phyloP scores from a whole-genome alignment of 1,284 basidiomycete species.

The Schizopora paradoxa region DNA sequence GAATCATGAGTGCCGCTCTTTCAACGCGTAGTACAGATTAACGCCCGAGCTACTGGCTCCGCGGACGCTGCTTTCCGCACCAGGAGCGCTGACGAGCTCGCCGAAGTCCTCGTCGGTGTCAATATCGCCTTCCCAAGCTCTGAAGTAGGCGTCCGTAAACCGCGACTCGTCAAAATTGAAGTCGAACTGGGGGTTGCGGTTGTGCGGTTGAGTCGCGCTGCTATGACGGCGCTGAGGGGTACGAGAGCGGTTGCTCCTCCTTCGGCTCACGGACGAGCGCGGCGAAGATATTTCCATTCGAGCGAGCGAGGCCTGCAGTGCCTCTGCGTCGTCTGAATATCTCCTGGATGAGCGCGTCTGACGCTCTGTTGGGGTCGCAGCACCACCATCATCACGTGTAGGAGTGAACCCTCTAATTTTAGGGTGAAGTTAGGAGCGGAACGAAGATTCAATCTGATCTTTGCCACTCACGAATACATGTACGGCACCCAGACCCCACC shows the following conservation, averaged over 20 bases:
- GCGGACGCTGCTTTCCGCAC: slow-evolving; percentile 5
- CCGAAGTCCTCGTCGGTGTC: slow-evolving; percentile 16
- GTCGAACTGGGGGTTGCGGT: slow-evolving; percentile 8
- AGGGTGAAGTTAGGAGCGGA: background rate
- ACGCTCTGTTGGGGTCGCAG: slow-evolving; percentile 14
- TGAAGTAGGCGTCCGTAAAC: slow-evolving; percentile 17
- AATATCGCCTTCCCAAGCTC: slow-evolving; percentile 18
- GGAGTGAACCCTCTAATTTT: slow-evolving; percentile 16
- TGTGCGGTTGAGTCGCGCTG: background rate
- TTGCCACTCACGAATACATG: slow-evolving; percentile 16
- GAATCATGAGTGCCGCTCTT: slow-evolving; percentile 13
- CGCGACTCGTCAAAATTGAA: slow-evolving; percentile 17
- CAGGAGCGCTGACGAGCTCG: slow-evolving; percentile 13
- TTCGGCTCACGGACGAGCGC: slow-evolving; percentile 4
- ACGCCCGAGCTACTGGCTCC: slow-evolving; percentile 5
- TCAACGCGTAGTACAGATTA: slow-evolving; percentile 16
- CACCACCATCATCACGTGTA: slow-evolving; percentile 15
- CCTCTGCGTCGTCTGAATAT: slow-evolving; percentile 1
- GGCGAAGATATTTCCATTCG: slow-evolving; percentile 12
- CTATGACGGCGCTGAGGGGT: slow-evolving; percentile 10
- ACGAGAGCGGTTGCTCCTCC: slow-evolving; percentile 7
- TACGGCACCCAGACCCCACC: slow-evolving; percentile 17
- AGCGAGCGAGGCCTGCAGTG: slow-evolving; percentile 10
- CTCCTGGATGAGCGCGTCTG: slow-evolving; percentile 4
- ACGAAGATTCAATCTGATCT: too few species aligned